These are phyloP conservation scores for Hemileccinum rubropunctum DNA, from an alignment of 768 basidiomycete genomes.

Conservation along the genomic window DNA sequence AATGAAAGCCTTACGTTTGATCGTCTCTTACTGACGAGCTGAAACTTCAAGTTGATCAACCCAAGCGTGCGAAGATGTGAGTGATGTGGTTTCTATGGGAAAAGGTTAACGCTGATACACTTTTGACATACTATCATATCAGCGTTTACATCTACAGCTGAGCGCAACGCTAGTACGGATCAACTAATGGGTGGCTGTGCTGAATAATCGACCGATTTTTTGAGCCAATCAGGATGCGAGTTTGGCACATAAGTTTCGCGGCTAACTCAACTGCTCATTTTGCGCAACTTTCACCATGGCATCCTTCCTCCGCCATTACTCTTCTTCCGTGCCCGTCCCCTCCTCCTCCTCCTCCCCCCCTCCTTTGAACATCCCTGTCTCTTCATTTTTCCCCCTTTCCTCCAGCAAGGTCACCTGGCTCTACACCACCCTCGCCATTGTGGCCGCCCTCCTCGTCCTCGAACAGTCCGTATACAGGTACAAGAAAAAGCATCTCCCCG, in stretches of 20 bases:
- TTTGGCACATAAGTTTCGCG: slow-evolving; percentile 2
- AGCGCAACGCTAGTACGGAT: too few species aligned
- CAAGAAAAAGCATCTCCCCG: slow-evolving; percentile 88
- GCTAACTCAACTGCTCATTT: not conserved
- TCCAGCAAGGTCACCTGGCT: slow-evolving; percentile 44
- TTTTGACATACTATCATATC: too few species aligned
- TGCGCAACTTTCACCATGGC: slow-evolving; percentile 28
- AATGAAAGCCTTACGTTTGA: too few species aligned
- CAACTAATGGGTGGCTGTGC: slow-evolving; percentile 13
- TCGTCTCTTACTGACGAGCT: too few species aligned
- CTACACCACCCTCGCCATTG: slow-evolving; percentile 65
- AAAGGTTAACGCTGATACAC: too few species aligned
- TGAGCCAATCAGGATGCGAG: slow-evolving; percentile 19
- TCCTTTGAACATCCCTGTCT: slow-evolving; percentile 44
- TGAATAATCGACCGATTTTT: slow-evolving; percentile 24
- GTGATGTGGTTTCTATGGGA: too few species aligned
- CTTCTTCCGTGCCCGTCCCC: slow-evolving; percentile 37
- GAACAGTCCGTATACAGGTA: slow-evolving; percentile 88
- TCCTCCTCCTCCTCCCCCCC: slow-evolving; percentile 39
- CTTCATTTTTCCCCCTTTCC: slow-evolving; percentile 40
- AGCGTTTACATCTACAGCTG: too few species aligned
- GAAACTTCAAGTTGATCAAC: too few species aligned
- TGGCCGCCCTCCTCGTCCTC: slow-evolving; percentile 73
- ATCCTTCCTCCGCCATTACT: slow-evolving; percentile 29
- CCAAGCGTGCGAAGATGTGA: too few species aligned